Percentiles rank a stretch among this genome's conserved stretches.
These are phyloP conservation scores for Yueomyces sinensis DNA, from an alignment of 805 yeast species.

Conservation along the genomic window DNA sequence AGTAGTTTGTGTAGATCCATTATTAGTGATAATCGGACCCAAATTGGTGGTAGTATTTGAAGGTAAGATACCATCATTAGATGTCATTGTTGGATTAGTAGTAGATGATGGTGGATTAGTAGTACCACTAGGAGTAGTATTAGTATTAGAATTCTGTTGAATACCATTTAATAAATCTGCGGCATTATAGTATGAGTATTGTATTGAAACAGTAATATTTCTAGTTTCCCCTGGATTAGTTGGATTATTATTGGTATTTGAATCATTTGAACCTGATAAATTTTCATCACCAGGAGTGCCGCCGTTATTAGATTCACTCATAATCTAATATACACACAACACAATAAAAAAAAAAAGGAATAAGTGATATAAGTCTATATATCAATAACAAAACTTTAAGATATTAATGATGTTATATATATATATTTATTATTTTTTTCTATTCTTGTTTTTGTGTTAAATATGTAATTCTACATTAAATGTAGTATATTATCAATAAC, in stretches of 20 bases:
- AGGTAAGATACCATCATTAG: not conserved
- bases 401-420: no score
- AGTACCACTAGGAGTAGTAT: not conserved
- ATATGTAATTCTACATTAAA: no score
- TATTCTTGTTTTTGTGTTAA: no score
- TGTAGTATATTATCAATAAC: no score
- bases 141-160: slow-evolving; percentile 1
- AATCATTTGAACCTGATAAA: not conserved
- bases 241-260: not conserved
- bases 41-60: not conserved
- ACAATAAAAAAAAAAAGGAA: no score
- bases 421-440: no score
- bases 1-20: not conserved
- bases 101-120: not conserved
- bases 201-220: slow-evolving; percentile 19
- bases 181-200: slow-evolving; percentile 13
- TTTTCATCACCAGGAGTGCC: no score
- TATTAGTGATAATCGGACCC: not conserved
- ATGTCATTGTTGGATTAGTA: not conserved
- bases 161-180: slow-evolving; percentile 5
- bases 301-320: no score
- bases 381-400: no score
- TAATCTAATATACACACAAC: no score
- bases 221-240: slow-evolving; percentile 6
- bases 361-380: no score